Evolutionary conservation across 1,139 yeast genomes (phyloP), one percentile per base, ranked within the genome.

Genomic region (Taphrina deformans): DNA sequence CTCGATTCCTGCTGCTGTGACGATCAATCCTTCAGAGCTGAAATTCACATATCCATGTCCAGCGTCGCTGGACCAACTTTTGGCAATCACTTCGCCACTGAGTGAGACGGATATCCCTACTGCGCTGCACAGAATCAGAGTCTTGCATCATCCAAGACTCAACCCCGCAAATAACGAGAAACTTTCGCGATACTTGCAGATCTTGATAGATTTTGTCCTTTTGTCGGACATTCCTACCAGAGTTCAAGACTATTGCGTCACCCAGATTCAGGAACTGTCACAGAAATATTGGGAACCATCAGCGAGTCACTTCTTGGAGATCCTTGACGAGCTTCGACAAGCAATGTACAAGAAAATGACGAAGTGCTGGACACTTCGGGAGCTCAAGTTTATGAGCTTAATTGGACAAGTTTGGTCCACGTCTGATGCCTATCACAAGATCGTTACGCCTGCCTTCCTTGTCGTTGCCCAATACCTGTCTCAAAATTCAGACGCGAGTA

Each of bases 391-490:
- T 67, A 89, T 87, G 72, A 80, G 85, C 0, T 73, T 90, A 24
- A 80, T 91, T 68, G 97, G 97, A 9, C 79, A 82, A 65, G 74
- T 92, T 10, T 95, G 88, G 73, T 91, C 99, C 0, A 89, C 97
- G 0, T 93, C 99, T 0, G 99, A 95, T 79, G 95, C 91, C 73
- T 93, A 89, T 75, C 98, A 95, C 79, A 80, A 90, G 69, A 87
- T 93, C 18, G 92, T 87, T 3, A 91, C 97, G 0, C 97, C 98
- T 1, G 82, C 95, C 1, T 78, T 85, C 44, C 82, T 93, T 46
- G 75, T 90, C 52, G 84, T 91, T 79, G 83, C 87, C 64, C 93
- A 90, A 75, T 79, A 84, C 26, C 77, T 92, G 63, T 84, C 87
- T 46, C 83, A 82, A 68, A 73, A 81, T 38, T 78, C 81, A 41